These are phyloP conservation scores for Talaromyces sp. DNA, from an alignment of 2,329 filamentous ascomycete species.

Conservation along the genomic window DNA sequence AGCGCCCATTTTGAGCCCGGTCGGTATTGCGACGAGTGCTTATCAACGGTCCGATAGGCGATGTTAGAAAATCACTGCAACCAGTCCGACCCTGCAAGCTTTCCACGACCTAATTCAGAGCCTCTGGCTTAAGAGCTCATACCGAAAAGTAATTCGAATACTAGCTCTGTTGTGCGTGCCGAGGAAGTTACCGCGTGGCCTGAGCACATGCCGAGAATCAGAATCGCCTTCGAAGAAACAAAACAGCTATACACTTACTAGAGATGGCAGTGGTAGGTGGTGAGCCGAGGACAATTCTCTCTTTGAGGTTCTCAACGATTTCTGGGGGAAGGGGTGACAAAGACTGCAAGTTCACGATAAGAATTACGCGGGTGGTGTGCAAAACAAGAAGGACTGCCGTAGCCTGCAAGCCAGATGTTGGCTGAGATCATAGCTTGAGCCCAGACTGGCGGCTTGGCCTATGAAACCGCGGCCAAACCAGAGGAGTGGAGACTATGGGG, in stretches of 20 bases:
- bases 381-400: background rate
- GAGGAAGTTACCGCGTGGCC: constrained; percentile 10
- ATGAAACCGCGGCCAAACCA: background rate
- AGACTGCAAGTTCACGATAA: background rate
- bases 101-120: background rate
- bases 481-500: constrained; percentile 2
- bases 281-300: background rate
- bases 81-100: background rate
- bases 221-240: background rate
- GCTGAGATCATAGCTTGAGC: constrained; percentile 20
- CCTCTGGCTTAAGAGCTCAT: constrained; percentile 6
- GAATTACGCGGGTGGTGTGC: background rate
- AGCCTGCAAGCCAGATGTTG: background rate
- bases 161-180: constrained; percentile 7
- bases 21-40: background rate
- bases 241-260: background rate
- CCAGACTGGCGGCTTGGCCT: background rate
- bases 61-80: background rate
- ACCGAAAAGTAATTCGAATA: background rate
- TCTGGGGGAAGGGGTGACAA: background rate
- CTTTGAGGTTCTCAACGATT: background rate
- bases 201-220: background rate
- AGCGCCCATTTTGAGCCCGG: constrained; percentile 24
- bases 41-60: background rate
- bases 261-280: background rate